Evolutionary conservation across 2,329 filamentous ascomycete species (phyloP), one percentile per base, ranked within the genome.

Genomic region (Pseudocercospora musae): DNA sequence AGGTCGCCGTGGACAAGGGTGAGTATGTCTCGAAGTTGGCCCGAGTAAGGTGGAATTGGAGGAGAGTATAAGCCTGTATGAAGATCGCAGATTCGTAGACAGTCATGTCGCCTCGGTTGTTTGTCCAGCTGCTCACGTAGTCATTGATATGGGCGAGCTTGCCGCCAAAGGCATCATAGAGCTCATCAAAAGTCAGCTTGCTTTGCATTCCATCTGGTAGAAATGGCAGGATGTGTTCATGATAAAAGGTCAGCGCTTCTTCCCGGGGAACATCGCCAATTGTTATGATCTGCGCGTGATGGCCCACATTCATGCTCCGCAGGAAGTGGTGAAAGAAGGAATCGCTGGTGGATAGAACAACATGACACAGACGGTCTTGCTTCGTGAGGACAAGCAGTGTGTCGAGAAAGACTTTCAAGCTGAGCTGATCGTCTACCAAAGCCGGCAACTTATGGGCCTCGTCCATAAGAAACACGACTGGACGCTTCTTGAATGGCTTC

Each of bases 301-400:
- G 65, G 4, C 65, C 65, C 18, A 67, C 63, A 44, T 67, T 65
- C 63, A 67, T 67, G n/a, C 42, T 60, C 8, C 65, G 58, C 20
- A 67, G 60, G 15, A 67, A 67, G n/a, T 67, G 65, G 4, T 67
- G 63, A 29, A 67, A 67, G 58, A 67, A 67, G 1, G 65, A 61
- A 29, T 67, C 65, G 56, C 63, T 65, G 21, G 65, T 67, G 11
- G 63, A 62, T 8, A 67, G 42, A 20, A 67, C 62, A 25, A 67
- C 63, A 31, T 67, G 63, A 46, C 65, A 67, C 4, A 67, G 27
- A 8, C 65, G 60, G 42, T 67, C 65, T 40, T 67, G 65, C 21
- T 67, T 67, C 1, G 63, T 67, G 20, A 67, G 58, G n/a, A 67
- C 65, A 10, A 67, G 60, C 3, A 67, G 49, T 9, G 63, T 65